Conservation (phyloP, 257 asterid species). For the Pogostemon cablin region DNA sequence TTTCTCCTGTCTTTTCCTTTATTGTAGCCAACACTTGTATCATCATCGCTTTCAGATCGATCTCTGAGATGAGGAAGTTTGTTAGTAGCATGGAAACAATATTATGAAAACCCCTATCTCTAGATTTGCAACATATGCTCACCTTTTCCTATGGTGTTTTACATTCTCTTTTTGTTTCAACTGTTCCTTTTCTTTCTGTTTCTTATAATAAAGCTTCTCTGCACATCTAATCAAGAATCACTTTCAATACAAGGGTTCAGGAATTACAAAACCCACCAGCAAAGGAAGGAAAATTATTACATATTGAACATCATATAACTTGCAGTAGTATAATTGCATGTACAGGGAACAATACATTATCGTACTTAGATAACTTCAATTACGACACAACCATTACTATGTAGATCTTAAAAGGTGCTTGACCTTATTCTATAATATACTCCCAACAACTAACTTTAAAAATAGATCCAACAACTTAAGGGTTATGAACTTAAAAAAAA, state of each 20-base stretch:
- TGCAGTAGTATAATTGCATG: not conserved
- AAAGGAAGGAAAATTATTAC: slow-evolving; percentile 1
- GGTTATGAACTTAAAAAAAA: not conserved
- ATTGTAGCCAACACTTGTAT: slow-evolving; percentile 41
- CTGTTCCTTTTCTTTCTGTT: slow-evolving; percentile 70
- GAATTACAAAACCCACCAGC: slow-evolving; percentile 9
- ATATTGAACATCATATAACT: not conserved
- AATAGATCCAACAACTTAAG: not conserved
- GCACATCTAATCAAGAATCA: slow-evolving; percentile 64
- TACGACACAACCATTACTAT: not conserved
- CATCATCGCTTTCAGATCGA: slow-evolving; percentile 66
- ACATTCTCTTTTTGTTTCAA: slow-evolving; percentile 46
- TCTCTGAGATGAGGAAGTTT: slow-evolving; percentile 53
- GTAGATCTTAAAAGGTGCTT: not conserved
- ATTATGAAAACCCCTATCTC: slow-evolving; percentile 3
- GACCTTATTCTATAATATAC: not conserved
- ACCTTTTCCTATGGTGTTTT: slow-evolving; percentile 68
- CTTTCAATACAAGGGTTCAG: slow-evolving; percentile 22
- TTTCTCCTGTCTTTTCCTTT: slow-evolving; percentile 57
- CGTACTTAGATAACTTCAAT: not conserved
- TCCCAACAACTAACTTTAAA: not conserved
- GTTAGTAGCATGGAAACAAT: slow-evolving; percentile 25
- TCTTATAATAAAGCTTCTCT: slow-evolving; percentile 84
- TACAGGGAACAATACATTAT: not conserved
- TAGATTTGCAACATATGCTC: slow-evolving; percentile 4